Percentiles rank a stretch among this genome's conserved stretches.
Conservation (phyloP, 2,329 filamentous ascomycete genomes). For the Coniella vitis region DNA sequence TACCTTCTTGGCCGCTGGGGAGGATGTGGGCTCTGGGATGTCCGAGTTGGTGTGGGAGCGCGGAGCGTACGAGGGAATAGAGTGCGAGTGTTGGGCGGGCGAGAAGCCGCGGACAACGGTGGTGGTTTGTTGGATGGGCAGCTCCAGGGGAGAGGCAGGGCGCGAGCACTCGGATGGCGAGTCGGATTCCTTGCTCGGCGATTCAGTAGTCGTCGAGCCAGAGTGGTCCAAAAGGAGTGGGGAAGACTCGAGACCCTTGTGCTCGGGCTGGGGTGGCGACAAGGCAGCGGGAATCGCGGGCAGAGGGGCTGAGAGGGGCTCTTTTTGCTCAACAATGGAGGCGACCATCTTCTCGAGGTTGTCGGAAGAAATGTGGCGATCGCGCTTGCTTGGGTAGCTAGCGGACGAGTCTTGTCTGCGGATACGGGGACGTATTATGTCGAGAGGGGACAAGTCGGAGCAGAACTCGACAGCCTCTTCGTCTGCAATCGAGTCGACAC, state of each 20-base stretch:
- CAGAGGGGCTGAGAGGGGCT: constrained; percentile 52
- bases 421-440: constrained; percentile 61
- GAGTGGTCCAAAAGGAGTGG: constrained; percentile 33
- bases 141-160: constrained; percentile 33
- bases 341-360: constrained; percentile 92
- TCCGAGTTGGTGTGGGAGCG: constrained; percentile 39
- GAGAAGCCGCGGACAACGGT: constrained; percentile 84
- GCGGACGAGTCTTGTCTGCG: constrained; percentile 65
- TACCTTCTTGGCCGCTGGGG: constrained; percentile 58
- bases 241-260: constrained; percentile 21
- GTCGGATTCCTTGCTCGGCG: constrained; percentile 55
- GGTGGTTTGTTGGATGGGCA: constrained; percentile 45
- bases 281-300: constrained; percentile 33
- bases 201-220: constrained; percentile 37
- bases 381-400: constrained; percentile 62
- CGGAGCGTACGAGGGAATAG: constrained; percentile 38
- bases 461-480: constrained; percentile 58
- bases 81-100: constrained; percentile 57
- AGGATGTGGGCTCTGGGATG: constrained; percentile 55
- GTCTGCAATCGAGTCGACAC: constrained; percentile 67
- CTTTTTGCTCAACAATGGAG: constrained; percentile 85
- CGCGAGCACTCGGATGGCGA: constrained; percentile 40
- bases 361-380: constrained; percentile 87
- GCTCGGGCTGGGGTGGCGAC: constrained; percentile 40
- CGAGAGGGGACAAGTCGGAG: constrained; percentile 46